A percentile compares a stretch with the other conserved stretches of the same genome.
Conservation (phyloP, 805 yeast genomes). For the Pachysolen tannophilus region DNA sequence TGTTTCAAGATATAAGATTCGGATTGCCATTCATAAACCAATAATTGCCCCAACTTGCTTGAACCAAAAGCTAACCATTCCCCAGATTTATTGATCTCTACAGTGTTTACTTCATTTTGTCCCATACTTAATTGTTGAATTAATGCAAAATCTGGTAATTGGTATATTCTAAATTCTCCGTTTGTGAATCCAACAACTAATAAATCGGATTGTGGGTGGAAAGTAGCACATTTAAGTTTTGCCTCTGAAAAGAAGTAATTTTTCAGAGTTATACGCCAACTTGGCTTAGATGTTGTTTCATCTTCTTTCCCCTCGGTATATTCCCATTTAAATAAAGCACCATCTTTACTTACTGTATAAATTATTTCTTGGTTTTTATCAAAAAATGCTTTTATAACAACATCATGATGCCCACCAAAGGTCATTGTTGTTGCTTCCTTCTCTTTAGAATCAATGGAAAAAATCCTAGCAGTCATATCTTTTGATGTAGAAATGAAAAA, state of each 20-base stretch:
- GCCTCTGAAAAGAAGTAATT: constrained; percentile 69
- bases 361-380: constrained; percentile 82
- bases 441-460: constrained; percentile 65
- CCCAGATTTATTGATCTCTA: constrained; percentile 72
- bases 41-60: constrained; percentile 77
- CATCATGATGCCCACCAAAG: constrained; percentile 87
- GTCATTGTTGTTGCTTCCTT: constrained; percentile 76
- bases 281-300: constrained; percentile 30
- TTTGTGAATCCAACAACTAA: constrained; percentile 83
- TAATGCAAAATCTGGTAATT: constrained; percentile 69
- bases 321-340: constrained; percentile 91
- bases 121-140: constrained; percentile 90
- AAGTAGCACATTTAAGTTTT: constrained; percentile 72
- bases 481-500: constrained; percentile 81
- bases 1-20: constrained; percentile 93
- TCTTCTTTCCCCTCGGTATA: constrained; percentile 49
- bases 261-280: constrained; percentile 81
- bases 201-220: constrained; percentile 63
- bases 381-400: constrained; percentile 82
- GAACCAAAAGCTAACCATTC: constrained; percentile 98
- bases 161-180: constrained; percentile 90
- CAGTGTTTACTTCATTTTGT: constrained; percentile 79
- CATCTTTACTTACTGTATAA: constrained; percentile 89
- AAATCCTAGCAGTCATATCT: constrained; percentile 83
- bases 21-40: constrained; percentile 98